A percentile compares a stretch with the other conserved stretches of the same genome.
phyloP scores from a whole-genome alignment of 2,329 filamentous ascomycete species.

The Colletotrichum navitas region DNA sequence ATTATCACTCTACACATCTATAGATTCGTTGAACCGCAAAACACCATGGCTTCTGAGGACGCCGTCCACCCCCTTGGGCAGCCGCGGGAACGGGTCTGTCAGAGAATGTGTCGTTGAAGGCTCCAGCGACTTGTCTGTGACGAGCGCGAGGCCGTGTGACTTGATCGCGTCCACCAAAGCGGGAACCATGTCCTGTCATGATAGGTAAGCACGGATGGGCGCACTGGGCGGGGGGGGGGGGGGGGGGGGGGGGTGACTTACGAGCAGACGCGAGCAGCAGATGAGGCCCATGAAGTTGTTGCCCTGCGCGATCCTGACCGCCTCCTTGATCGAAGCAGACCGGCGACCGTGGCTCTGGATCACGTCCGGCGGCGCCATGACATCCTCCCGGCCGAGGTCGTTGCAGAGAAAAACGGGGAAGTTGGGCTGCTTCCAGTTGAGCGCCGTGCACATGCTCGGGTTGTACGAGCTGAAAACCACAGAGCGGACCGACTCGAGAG shows the following conservation, averaged over 20 bases:
- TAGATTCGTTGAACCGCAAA: slow-evolving; percentile 91
- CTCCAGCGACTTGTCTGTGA: slow-evolving; percentile 85
- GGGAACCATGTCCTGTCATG: slow-evolving; percentile 86
- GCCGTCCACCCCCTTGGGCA: slow-evolving; percentile 88
- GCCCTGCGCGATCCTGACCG: slow-evolving; percentile 89
- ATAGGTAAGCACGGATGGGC: slow-evolving; percentile 35
- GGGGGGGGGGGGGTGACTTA: slow-evolving; percentile 62
- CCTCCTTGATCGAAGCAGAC: slow-evolving; percentile 92
- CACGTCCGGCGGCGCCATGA: slow-evolving; percentile 53
- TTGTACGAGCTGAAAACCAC: slow-evolving; percentile 97
- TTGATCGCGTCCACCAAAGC: slow-evolving; percentile 94
- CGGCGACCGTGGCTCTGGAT: slow-evolving; percentile 73
- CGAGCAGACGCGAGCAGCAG: slow-evolving; percentile 87
- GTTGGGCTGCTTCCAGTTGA: slow-evolving; percentile 99
- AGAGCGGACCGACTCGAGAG: slow-evolving; percentile 81
- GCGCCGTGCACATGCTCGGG: slow-evolving; percentile 86
- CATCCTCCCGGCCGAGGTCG: slow-evolving; percentile 78
- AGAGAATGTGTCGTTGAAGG: slow-evolving; percentile 55
- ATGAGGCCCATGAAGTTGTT: slow-evolving; percentile 99
- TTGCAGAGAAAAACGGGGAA: slow-evolving; percentile 97
- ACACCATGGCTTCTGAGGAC: slow-evolving; percentile 88
- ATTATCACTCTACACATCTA: slow-evolving; percentile 71
- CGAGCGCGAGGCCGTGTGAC: slow-evolving; percentile 90
- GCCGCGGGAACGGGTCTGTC: slow-evolving; percentile 66
- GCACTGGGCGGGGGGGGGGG: background rate